These are phyloP conservation scores for Magnusiomyces magnusii DNA, from an alignment of 1,139 yeast genomes.

Conservation along the genomic window DNA sequence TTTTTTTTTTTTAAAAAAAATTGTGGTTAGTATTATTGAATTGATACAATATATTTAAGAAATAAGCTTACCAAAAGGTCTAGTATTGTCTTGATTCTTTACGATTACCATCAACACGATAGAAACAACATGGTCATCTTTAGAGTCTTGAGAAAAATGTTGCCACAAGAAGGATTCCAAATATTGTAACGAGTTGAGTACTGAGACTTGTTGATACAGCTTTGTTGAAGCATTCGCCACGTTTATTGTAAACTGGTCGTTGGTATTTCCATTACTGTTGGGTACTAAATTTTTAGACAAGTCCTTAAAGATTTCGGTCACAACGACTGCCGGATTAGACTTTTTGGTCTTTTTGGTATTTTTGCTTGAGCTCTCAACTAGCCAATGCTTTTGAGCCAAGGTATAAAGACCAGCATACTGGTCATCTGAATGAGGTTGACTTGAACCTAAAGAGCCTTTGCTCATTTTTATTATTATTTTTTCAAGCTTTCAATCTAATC, in stretches of 20 bases:
- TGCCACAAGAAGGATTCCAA: conserved; percentile 37
- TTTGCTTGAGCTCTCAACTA: not conserved
- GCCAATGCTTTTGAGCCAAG: not conserved
- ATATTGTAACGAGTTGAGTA: conserved; percentile 20
- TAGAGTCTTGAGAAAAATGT: conserved; percentile 36
- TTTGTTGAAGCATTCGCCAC: not conserved
- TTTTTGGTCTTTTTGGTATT: not conserved
- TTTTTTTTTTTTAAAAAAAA: too few relatives aligned
- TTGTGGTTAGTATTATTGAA: not conserved
- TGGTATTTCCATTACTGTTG: too few relatives aligned
- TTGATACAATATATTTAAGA: not conserved
- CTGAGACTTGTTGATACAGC: conserved; percentile 4
- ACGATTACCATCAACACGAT: conserved; percentile 25
- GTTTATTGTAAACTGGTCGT: not conserved
- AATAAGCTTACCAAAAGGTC: conserved; percentile 18
- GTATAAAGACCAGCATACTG: not conserved
- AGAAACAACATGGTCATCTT: conserved; percentile 38
- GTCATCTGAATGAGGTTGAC: not conserved
- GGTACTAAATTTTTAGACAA: too few relatives aligned
- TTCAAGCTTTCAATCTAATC: too few relatives aligned
- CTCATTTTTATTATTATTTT: not conserved
- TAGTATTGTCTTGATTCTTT: conserved; percentile 17
- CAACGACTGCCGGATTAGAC: not conserved
- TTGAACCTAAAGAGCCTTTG: not conserved
- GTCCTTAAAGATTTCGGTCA: not conserved